Evolutionary conservation across 1,284 basidiomycete genomes (phyloP).

Genomic region (Trichosporon asahii): DNA sequence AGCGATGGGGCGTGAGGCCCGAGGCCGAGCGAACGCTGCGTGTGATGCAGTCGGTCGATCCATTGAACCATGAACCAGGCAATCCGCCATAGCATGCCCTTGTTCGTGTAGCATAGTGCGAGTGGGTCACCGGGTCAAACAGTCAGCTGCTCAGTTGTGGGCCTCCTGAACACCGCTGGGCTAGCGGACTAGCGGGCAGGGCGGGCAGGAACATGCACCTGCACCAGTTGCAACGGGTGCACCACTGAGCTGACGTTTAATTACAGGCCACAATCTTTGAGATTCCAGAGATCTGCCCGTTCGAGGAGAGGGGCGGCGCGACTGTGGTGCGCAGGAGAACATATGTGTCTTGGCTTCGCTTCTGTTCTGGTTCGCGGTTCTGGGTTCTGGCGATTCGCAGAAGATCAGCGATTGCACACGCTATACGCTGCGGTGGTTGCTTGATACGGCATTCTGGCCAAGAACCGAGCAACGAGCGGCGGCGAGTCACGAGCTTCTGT

Average conservation of each 20-base stretch:
- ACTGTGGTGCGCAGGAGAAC: not conserved
- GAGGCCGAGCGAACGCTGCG: not conserved
- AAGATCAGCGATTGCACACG: not conserved
- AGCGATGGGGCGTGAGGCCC: not conserved
- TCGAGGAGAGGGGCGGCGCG: too few species aligned
- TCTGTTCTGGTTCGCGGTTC: slow-evolving; percentile 1
- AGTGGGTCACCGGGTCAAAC: not conserved
- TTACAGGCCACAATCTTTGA: not conserved
- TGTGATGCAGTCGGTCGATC: not conserved
- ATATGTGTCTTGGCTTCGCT: not conserved
- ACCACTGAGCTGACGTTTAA: not conserved
- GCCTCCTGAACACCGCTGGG: not conserved
- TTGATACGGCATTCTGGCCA: not conserved
- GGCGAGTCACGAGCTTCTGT: not conserved
- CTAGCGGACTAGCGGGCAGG: not conserved
- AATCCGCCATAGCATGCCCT: not conserved
- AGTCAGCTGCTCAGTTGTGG: not conserved
- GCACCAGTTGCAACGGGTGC: not conserved
- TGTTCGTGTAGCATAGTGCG: not conserved
- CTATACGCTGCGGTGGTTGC: not conserved
- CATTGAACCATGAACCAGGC: not conserved
- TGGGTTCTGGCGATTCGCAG: not conserved
- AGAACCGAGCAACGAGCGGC: not conserved
- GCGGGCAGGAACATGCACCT: not conserved
- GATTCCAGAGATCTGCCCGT: not conserved